Percentiles rank a stretch among this genome's conserved stretches.
Evolutionary conservation across 306 rosid genomes (phyloP).

Genomic region (Pyrus pyrifolia): DNA sequence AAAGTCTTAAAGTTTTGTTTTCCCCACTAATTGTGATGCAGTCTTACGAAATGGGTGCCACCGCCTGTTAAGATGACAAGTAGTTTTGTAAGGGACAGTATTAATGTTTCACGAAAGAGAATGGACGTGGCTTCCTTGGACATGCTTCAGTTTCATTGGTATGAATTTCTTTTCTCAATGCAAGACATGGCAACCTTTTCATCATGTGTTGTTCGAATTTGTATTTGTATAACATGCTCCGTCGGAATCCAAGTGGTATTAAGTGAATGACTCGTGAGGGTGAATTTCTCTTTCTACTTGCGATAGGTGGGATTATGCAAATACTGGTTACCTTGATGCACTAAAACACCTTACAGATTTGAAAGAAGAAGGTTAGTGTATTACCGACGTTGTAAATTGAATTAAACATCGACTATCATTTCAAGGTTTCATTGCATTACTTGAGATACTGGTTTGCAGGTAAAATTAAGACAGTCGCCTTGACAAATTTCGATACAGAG

Average conservation of each 20-base stretch:
- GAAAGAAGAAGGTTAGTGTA: slow-evolving; percentile 66
- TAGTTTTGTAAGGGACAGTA: slow-evolving; percentile 74
- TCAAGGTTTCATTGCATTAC: slow-evolving; percentile 29
- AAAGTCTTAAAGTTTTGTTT: background rate
- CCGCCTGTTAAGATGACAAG: slow-evolving; percentile 97
- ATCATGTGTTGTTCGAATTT: background rate
- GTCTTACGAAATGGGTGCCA: slow-evolving; percentile 98
- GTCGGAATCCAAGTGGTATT: background rate
- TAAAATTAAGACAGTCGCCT: slow-evolving; percentile 79
- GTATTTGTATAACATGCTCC: background rate
- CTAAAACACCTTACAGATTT: slow-evolving; percentile 89
- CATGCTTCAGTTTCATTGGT: slow-evolving; percentile 99
- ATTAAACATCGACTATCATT: slow-evolving; percentile 7
- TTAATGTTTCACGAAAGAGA: slow-evolving; percentile 79
- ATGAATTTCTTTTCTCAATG: background rate
- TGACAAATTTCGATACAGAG: slow-evolving; percentile 90
- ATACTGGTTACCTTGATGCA: slow-evolving; percentile 84
- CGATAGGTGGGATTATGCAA: slow-evolving; percentile 93
- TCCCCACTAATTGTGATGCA: slow-evolving; percentile 27
- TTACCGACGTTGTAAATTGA: background rate
- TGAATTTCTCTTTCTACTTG: slow-evolving; percentile 16
- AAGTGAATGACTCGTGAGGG: background rate
- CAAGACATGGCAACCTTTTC: background rate
- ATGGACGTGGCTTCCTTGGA: slow-evolving; percentile 92
- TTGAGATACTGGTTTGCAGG: slow-evolving; percentile 46